phyloP scores from a whole-genome alignment of 2,329 filamentous ascomycete genomes.

The Pseudogymnoascus sp. region DNA sequence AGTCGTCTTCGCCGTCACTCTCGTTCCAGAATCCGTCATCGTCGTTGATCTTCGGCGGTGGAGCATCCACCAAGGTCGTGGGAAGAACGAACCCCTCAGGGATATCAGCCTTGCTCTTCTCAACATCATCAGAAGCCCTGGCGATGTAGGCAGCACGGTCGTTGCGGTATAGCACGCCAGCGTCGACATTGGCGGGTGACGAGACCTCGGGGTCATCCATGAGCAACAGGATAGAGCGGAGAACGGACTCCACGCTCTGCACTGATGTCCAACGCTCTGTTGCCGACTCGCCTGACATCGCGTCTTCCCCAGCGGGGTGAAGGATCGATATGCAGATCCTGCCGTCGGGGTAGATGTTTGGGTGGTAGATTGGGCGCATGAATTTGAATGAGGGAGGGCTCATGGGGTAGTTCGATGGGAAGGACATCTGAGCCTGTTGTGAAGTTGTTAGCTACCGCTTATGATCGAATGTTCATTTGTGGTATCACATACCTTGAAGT shows the following conservation, averaged over 20 bases:
- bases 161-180: conserved; percentile 77
- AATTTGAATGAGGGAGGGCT: conserved; percentile 86
- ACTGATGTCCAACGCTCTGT: conserved; percentile 91
- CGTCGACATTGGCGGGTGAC: conserved; percentile 91
- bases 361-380: conserved; percentile 71
- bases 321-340: conserved; percentile 94
- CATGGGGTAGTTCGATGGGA: conserved; percentile 84
- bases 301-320: conserved; percentile 83
- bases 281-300: conserved; percentile 82
- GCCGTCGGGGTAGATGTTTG: conserved; percentile 88
- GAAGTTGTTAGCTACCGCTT: conserved; percentile 9
- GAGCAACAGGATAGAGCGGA: conserved; percentile 84
- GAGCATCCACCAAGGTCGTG: conserved; percentile 55
- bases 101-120: conserved; percentile 69
- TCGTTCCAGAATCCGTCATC: conserved; percentile 81
- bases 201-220: conserved; percentile 91
- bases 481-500: conserved; percentile 58
- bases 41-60: conserved; percentile 56
- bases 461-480: not conserved
- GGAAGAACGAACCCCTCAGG: conserved; percentile 78
- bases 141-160: conserved; percentile 61
- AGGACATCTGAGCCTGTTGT: conserved; percentile 68
- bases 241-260: conserved; percentile 87
- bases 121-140: conserved; percentile 62
- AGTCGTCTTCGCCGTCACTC: conserved; percentile 68